These are phyloP conservation scores for Fusarium nematophilum DNA, from an alignment of 2,329 filamentous ascomycete species.

Conservation along the genomic window DNA sequence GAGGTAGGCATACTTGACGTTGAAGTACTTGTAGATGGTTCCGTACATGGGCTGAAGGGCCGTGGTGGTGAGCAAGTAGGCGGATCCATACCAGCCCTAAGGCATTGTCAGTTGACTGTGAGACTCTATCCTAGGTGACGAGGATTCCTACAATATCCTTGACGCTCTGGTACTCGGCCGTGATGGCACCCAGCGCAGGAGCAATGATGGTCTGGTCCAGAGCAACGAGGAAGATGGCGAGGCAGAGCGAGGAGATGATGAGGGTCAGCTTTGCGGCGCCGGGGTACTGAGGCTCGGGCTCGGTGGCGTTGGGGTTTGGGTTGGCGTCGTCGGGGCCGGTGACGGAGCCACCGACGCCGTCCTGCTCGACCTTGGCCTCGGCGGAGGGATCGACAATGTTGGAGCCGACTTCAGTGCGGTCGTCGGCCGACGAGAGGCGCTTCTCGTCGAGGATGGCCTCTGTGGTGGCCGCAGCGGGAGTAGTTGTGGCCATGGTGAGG, in stretches of 20 bases:
- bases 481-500: constrained; percentile 30
- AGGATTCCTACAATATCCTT: constrained; percentile 56
- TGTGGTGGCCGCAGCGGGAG: constrained; percentile 26
- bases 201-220: constrained; percentile 65
- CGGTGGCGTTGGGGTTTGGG: not conserved
- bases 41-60: constrained; percentile 63
- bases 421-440: constrained; percentile 42
- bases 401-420: constrained; percentile 48
- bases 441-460: constrained; percentile 35
- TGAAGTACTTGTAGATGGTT: constrained; percentile 62
- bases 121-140: not conserved
- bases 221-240: constrained; percentile 62
- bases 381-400: constrained; percentile 31
- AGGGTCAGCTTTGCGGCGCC: constrained; percentile 52
- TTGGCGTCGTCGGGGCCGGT: not conserved
- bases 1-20: constrained; percentile 60
- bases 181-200: constrained; percentile 64
- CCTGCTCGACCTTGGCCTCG: constrained; percentile 25
- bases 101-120: constrained; percentile 18
- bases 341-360: constrained; percentile 4
- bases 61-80: constrained; percentile 62
- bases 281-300: constrained; percentile 50
- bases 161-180: constrained; percentile 55
- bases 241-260: constrained; percentile 57
- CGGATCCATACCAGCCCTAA: constrained; percentile 62